Conservation (phyloP, 371 early-diverging fungal species). For the Mortierella sp. region DNA sequence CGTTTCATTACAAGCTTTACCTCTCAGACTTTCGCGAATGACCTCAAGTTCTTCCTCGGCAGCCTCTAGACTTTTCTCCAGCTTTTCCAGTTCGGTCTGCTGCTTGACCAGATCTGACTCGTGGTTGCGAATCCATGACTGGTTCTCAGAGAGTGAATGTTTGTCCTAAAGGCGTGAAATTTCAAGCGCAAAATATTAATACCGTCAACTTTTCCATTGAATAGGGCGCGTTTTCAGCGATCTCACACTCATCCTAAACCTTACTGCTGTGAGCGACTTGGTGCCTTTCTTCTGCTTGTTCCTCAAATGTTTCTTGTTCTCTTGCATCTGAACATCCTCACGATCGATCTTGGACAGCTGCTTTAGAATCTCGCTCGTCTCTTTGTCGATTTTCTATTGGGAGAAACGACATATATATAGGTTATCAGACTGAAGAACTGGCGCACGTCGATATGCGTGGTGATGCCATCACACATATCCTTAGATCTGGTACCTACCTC, state of each 20-base stretch:
- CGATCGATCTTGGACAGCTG: conserved; percentile 83
- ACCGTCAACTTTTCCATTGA: not conserved
- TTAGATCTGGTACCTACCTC: conserved; percentile 58
- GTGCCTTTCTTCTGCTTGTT: conserved; percentile 79
- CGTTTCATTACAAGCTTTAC: conserved; percentile 31
- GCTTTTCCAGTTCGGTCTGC: conserved; percentile 68
- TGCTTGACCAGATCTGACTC: conserved; percentile 68
- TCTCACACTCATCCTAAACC: not conserved
- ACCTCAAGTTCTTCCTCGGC: conserved; percentile 83
- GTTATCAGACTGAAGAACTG: not conserved
- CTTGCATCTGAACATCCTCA: conserved; percentile 83
- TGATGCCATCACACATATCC: not conserved
- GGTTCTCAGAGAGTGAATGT: conserved; percentile 61
- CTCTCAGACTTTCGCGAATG: conserved; percentile 85
- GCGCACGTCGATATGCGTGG: not conserved
- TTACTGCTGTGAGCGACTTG: conserved; percentile 72
- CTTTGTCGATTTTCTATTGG: conserved; percentile 65
- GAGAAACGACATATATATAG: not conserved
- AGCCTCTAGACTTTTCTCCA: conserved; percentile 71
- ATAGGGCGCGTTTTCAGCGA: not conserved
- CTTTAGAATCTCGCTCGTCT: conserved; percentile 67
- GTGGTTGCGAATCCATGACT: conserved; percentile 67
- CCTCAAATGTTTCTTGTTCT: conserved; percentile 83
- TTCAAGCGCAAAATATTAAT: not conserved
- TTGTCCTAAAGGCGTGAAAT: conserved; percentile 60